phyloP scores from a whole-genome alignment of 2,329 filamentous ascomycete genomes.

The Claviceps monticola region DNA sequence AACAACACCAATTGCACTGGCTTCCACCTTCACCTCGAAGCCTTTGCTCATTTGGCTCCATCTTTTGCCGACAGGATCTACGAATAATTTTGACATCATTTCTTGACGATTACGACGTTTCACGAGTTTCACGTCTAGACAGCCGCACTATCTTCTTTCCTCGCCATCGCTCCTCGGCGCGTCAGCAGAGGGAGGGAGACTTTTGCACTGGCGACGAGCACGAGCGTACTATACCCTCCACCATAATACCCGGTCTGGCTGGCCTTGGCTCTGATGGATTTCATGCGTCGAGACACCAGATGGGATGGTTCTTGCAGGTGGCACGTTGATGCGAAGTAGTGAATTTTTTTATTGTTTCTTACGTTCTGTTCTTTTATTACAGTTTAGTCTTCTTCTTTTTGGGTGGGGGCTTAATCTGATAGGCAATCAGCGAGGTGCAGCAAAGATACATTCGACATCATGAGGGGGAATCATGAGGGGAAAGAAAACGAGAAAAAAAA shows the following conservation, averaged over 20 bases:
- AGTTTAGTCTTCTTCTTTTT: neutral
- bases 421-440: neutral
- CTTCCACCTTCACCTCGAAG: slow-evolving; percentile 13
- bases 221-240: slow-evolving; percentile 25
- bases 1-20: slow-evolving; percentile 20
- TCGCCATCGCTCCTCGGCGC: slow-evolving; percentile 16
- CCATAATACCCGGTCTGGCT: slow-evolving; percentile 25
- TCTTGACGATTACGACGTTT: slow-evolving; percentile 33
- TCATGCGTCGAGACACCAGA: neutral
- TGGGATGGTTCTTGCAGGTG: neutral
- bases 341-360: neutral
- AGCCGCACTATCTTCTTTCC: slow-evolving; percentile 22
- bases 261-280: slow-evolving; percentile 17
- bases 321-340: slow-evolving; percentile 1
- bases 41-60: slow-evolving; percentile 1
- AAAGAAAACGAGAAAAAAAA: slow-evolving; percentile 1
- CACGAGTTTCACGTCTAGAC: slow-evolving; percentile 33
- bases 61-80: slow-evolving; percentile 6
- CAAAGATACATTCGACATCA: neutral
- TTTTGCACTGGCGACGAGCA: slow-evolving; percentile 23
- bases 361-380: neutral
- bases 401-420: no score
- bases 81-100: slow-evolving; percentile 7
- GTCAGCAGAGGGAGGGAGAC: slow-evolving; percentile 15
- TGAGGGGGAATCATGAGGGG: neutral